phyloP scores from a whole-genome alignment of 352 stramenopile genomes.

The Phytopythium sindhum region DNA sequence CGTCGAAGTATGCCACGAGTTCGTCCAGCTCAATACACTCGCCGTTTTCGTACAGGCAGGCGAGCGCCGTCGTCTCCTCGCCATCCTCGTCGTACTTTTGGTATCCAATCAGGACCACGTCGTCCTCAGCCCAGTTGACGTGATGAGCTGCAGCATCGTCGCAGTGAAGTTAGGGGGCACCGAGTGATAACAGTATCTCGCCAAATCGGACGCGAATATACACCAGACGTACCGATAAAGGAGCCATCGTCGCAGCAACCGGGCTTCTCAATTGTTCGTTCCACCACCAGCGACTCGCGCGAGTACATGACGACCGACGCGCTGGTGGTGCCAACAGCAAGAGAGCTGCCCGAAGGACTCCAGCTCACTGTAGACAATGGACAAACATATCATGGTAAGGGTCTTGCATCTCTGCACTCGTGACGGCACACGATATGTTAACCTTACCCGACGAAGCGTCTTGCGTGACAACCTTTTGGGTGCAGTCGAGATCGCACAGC shows the following conservation, averaged over 20 bases:
- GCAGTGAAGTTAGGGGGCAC: not conserved
- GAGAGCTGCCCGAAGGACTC: conserved; percentile 37
- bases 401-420: not conserved
- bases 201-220: not conserved
- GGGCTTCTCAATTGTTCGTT: conserved; percentile 35
- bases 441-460: conserved; percentile 26
- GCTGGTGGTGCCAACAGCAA: conserved; percentile 39
- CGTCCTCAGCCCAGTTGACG: conserved; percentile 69
- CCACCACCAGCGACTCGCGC: conserved; percentile 18
- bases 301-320: conserved; percentile 36
- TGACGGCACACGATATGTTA: not conserved
- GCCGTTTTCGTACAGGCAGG: conserved; percentile 55
- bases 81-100: conserved; percentile 44
- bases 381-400: not conserved
- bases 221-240: conserved; percentile 26
- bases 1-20: conserved; percentile 59
- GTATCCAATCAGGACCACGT: conserved; percentile 64
- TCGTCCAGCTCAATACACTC: conserved; percentile 54
- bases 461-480: conserved; percentile 15
- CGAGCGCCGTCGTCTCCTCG: conserved; percentile 46
- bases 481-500: conserved; percentile 35
- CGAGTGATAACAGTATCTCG: conserved; percentile 1
- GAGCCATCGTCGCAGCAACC: conserved; percentile 27
- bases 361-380: conserved; percentile 31
- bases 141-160: conserved; percentile 39